Evolutionary conservation across 2,329 filamentous ascomycete species (phyloP), one percentile per base, ranked within the genome.

Genomic region (Sporothrix variecibatus): DNA sequence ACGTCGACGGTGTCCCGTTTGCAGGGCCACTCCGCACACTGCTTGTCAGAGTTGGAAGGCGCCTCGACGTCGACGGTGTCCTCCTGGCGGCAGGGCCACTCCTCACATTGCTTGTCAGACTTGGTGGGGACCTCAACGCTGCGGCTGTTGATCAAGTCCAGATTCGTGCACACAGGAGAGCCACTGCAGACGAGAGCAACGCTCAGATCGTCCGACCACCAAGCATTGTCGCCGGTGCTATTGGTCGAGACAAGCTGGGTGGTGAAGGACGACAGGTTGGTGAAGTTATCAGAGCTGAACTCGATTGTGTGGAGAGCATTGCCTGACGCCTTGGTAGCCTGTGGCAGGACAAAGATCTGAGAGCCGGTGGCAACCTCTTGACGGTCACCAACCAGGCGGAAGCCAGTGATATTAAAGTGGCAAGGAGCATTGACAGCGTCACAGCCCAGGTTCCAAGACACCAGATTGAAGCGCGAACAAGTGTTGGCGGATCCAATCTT

Each of bases 151-250:
- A 8, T 17, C 1, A 31, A 38, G 17, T 67, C 62, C 23, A 67
- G 3, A 11, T 20, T 23, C 5, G 70, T 51, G n/a, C 71, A 72
- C 3, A 53, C 11, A 2, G 71, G 20, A 31, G 23, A 23, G 28
- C 60, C 71, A n/a, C 46, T 34, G n/a, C 71, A 72, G 46, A 67
- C 38, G 11, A 20, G 58, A 1, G 71, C 60, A 1, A 72, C 60
- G 5, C 31, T 53, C 12, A 86, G 72, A 76, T 87, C 83, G 76
- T 87, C 85, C 69, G 82, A 82, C 84, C 84, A 87, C 84, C 85
- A 86, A 11, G 79, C 80, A 73, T 79, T 80, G 31, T 20, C 68
- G 15, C 65, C 9, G 17, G n/a, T 31, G 43, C 46, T 73, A 3
- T 78, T 79, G n/a, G 78, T 78, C n/a, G 81, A 82, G 15, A 83